Conservation (phyloP, 176 grass and related monocot genomes). For the Rhynchospora breviuscula region DNA sequence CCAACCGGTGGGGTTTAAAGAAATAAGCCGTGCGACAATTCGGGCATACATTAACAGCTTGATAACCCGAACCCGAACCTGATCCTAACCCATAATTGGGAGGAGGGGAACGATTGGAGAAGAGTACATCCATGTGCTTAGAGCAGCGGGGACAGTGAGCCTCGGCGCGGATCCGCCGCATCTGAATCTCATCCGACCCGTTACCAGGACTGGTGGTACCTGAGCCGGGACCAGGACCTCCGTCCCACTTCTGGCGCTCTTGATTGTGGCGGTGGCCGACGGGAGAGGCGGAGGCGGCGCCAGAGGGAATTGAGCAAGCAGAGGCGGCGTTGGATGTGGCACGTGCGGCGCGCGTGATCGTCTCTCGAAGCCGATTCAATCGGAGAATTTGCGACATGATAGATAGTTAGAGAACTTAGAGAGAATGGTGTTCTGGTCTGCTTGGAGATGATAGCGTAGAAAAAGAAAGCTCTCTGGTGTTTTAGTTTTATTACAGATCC, state of each 20-base stretch:
- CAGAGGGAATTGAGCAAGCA: background rate
- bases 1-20: slow-evolving; percentile 69
- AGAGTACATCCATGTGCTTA: slow-evolving; percentile 92
- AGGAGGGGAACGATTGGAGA: slow-evolving; percentile 53
- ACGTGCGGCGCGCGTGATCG: slow-evolving; percentile 41
- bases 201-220: slow-evolving; percentile 37
- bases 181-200: slow-evolving; percentile 55
- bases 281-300: slow-evolving; percentile 2
- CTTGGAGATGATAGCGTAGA: background rate
- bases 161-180: slow-evolving; percentile 80
- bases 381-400: slow-evolving; percentile 80
- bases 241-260: slow-evolving; percentile 71
- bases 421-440: slow-evolving; percentile 14
- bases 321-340: slow-evolving; percentile 37
- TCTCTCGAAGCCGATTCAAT: slow-evolving; percentile 59
- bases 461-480: background rate
- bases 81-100: slow-evolving; percentile 22
- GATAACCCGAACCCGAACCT: slow-evolving; percentile 45
- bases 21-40: slow-evolving; percentile 94
- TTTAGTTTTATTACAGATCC: background rate
- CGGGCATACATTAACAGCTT: slow-evolving; percentile 91
- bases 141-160: slow-evolving; percentile 97
- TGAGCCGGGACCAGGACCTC: slow-evolving; percentile 32
- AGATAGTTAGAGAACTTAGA: slow-evolving; percentile 2
- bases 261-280: slow-evolving; percentile 35